Conservation (phyloP, 306 rosid species). For the Lotus japonicus region DNA sequence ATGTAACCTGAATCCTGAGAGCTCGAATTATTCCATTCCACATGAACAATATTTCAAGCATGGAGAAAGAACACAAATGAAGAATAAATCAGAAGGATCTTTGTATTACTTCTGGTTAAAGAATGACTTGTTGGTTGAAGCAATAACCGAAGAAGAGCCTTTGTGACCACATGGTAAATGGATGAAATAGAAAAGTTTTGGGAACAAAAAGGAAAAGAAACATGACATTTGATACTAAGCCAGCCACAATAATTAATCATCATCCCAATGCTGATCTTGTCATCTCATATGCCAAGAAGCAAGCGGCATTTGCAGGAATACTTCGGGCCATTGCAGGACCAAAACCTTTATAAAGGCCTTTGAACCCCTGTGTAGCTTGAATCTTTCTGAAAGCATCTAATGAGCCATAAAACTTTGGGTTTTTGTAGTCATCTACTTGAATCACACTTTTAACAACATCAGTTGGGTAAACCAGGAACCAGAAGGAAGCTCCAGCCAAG, state of each 20-base stretch:
- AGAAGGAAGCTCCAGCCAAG: conserved; percentile 61
- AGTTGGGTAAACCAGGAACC: conserved; percentile 65
- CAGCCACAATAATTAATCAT: conserved; percentile 14
- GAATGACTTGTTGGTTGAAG: no score
- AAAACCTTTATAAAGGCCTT: conserved; percentile 80
- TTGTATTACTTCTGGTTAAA: no score
- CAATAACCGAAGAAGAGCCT: no score
- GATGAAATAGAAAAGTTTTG: no score
- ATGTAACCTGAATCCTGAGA: no score
- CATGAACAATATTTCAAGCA: no score
- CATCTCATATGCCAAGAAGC: conserved; percentile 87
- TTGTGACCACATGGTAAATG: no score
- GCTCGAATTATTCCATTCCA: no score
- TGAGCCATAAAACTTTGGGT: conserved; percentile 67
- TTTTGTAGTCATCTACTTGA: conserved; percentile 78
- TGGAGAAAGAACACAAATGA: no score
- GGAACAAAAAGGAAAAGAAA: no score
- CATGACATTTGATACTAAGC: no score
- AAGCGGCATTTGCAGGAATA: conserved; percentile 85
- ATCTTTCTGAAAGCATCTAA: conserved; percentile 66
- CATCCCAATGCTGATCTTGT: conserved; percentile 62
- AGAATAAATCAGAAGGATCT: no score
- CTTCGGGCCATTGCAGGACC: conserved; percentile 87
- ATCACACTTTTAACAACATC: conserved; percentile 35
- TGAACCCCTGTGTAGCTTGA: conserved; percentile 53